These are phyloP conservation scores for Akanthomyces lecanii DNA, from an alignment of 2,329 filamentous ascomycete genomes.

Conservation along the genomic window DNA sequence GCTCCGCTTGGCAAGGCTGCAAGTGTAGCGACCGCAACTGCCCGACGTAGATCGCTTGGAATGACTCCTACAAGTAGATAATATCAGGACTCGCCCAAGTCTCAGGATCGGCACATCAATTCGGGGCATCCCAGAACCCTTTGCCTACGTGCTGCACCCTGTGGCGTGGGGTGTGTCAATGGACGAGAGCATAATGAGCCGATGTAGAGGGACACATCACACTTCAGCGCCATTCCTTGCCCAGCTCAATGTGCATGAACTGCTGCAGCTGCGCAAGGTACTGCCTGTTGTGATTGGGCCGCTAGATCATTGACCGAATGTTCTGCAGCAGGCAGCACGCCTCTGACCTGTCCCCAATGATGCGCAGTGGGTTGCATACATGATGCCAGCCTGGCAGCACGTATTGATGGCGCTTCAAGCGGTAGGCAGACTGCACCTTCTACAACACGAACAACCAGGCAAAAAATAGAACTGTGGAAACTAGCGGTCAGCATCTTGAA, in stretches of 20 bases:
- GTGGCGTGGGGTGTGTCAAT: neutral
- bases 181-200: neutral
- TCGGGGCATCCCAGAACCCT: neutral
- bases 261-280: slow-evolving; percentile 6
- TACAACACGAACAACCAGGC: neutral
- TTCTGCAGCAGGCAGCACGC: slow-evolving; percentile 11
- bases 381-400: neutral
- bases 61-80: neutral
- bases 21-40: neutral
- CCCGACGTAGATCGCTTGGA: neutral
- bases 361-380: slow-evolving; percentile 10
- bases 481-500: slow-evolving; percentile 12
- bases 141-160: neutral
- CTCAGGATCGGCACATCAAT: slow-evolving; percentile 5
- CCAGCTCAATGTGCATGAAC: slow-evolving; percentile 12
- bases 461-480: neutral
- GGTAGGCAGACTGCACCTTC: slow-evolving; percentile 5
- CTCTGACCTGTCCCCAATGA: neutral
- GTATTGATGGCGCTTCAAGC: slow-evolving; percentile 14
- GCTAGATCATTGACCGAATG: slow-evolving; percentile 13
- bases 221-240: neutral
- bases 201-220: neutral
- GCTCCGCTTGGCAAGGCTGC: slow-evolving; percentile 1
- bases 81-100: neutral
- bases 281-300: slow-evolving; percentile 6